Evolutionary conservation across 495 filamentous ascomycete genomes (phyloP).

Genomic region (Penicillium samsonianum): DNA sequence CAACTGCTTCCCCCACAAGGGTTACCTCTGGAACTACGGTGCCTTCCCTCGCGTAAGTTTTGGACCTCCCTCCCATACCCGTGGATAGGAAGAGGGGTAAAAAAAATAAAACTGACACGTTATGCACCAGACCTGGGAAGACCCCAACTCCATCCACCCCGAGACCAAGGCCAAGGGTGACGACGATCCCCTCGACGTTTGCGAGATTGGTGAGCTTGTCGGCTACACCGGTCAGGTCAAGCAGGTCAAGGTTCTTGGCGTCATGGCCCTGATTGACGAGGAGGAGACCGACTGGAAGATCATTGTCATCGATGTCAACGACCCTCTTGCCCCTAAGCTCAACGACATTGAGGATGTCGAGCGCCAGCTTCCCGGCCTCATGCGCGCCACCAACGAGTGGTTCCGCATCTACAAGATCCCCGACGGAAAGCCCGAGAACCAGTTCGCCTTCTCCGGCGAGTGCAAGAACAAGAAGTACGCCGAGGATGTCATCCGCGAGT

Average conservation of each 20-base stretch:
- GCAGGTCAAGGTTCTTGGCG: slow-evolving; percentile 98
- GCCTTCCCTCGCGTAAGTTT: slow-evolving; percentile 91
- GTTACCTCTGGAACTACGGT: slow-evolving; percentile 99
- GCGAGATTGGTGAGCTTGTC: slow-evolving; percentile 98
- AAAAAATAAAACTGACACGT: slow-evolving; percentile 15
- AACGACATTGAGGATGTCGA: slow-evolving; percentile 99
- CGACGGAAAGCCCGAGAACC: slow-evolving; percentile 99
- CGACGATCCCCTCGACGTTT: slow-evolving; percentile 98
- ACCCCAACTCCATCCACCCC: slow-evolving; percentile 90
- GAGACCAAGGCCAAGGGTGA: slow-evolving; percentile 99
- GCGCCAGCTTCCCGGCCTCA: slow-evolving; percentile 93
- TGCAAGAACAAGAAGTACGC: slow-evolving; percentile 99
- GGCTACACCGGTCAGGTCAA: slow-evolving; percentile 94
- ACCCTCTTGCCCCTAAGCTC: slow-evolving; percentile 92
- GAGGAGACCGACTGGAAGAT: slow-evolving; percentile 99
- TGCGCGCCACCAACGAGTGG: slow-evolving; percentile 99
- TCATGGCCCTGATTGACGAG: slow-evolving; percentile 99
- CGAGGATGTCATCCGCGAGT: slow-evolving; percentile 91
- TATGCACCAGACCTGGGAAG: slow-evolving; percentile 85
- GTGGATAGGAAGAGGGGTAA: slow-evolving; percentile 1
- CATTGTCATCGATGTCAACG: slow-evolving; percentile 98
- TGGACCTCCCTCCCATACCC: neutral
- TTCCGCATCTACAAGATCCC: slow-evolving; percentile 99
- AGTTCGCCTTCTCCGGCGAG: slow-evolving; percentile 99
- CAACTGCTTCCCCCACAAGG: slow-evolving; percentile 99